Evolutionary conservation across 2,329 filamentous ascomycete species (phyloP), one percentile per base, ranked within the genome.

Genomic region (Paecilomyces dactylethromorphus): DNA sequence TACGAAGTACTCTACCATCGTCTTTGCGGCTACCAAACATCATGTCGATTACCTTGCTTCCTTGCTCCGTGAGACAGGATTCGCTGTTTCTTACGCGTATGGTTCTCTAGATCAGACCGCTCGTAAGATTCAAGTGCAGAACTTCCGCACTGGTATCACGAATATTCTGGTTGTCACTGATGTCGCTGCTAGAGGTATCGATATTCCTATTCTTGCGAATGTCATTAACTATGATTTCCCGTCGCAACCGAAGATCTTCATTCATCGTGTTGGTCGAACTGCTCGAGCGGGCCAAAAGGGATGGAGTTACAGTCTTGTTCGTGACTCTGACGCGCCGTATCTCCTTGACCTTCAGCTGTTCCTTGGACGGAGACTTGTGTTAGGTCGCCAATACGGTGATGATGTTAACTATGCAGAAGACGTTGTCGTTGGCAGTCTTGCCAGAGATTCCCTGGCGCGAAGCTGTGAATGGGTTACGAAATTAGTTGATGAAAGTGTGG

Each of bases 221-320:
- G 94, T 99, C 60, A 93, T 99, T 79, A 97, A 99, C 79, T 99
- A 96, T 75, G 93, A 97, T 70, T 99, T 99, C 64, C 93, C 94
- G 2, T 90, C 93, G 1, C 94, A 97, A 69, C 91, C 94, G 21
- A 99, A 99, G 76, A 87, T 99, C 50, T 99, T 95, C 68, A 89
- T 99, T 29, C 94, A 99, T 75, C 88, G 94, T 71, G 94, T 99
- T 53, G 94, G 94, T 68, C 88, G 94, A 77, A 99, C 95, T 26
- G 95, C 94, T 49, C 87, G 94, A 83, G 95, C 95, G 52, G 94
- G 93, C 13, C 88, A 91, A 67, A 86, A 88, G 64, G 94, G 94
- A 62, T 97, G 94, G 94, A 90, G 89, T 76, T 99, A 96, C 77
- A 97, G 91, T 78, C 81, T 99, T 22, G 87, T 97, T 26, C 84